A percentile compares a stretch with the other conserved stretches of the same genome.
phyloP scores from a whole-genome alignment of 305 asterid genomes.

The Solanum chacoense region DNA sequence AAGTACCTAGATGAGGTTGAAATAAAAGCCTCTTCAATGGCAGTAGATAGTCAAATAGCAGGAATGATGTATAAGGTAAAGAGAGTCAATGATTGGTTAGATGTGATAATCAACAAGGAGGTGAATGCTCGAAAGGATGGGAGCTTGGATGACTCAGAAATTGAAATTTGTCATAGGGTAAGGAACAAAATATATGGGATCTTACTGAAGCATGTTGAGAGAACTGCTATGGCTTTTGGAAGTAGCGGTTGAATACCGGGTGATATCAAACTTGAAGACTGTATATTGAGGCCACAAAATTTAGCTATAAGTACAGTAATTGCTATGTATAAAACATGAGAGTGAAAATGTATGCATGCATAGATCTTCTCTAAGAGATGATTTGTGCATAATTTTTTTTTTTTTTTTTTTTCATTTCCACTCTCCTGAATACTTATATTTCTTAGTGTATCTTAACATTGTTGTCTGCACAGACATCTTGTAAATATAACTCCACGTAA shows the following conservation, averaged over 20 bases:
- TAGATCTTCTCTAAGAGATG: background rate
- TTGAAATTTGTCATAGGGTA: constrained; percentile 34
- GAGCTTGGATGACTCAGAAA: constrained; percentile 23
- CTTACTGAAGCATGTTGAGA: constrained; percentile 51
- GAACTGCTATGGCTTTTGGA: constrained; percentile 42
- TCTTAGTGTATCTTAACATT: background rate
- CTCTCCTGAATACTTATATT: background rate
- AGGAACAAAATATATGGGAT: constrained; percentile 59
- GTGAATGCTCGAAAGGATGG: constrained; percentile 6
- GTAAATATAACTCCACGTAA: background rate
- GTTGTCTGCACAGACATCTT: background rate
- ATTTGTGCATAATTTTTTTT: background rate
- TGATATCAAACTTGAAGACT: background rate
- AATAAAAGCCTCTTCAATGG: constrained; percentile 20
- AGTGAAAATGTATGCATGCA: background rate
- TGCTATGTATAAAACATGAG: background rate
- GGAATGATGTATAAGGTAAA: constrained; percentile 54
- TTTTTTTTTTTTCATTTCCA: background rate
- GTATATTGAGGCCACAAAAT: background rate
- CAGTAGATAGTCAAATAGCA: constrained; percentile 24
- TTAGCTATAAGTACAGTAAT: background rate
- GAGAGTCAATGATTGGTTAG: constrained; percentile 55
- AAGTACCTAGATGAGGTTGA: constrained; percentile 50
- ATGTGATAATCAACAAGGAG: constrained; percentile 30
- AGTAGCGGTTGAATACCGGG: background rate